Conservation (phyloP, 306 rosid genomes). For the Ammopiptanthus mongolicus region DNA sequence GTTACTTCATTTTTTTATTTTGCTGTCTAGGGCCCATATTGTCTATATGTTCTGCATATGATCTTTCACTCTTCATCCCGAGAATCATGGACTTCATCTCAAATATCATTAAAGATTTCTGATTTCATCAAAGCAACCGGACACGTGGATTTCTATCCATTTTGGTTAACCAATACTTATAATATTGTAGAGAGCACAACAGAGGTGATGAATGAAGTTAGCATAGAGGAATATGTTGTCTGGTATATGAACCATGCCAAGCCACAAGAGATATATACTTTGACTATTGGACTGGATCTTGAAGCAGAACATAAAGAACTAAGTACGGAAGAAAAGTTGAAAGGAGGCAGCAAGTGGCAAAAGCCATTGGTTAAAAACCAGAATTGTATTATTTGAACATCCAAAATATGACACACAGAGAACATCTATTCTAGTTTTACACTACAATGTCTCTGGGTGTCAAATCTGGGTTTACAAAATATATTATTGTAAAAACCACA, state of each 20-base stretch:
- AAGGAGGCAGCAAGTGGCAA: neutral
- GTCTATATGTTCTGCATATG: conserved; percentile 3
- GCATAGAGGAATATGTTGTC: neutral
- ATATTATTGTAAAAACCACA: neutral
- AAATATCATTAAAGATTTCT: neutral
- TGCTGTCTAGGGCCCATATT: neutral
- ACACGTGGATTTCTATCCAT: conserved; percentile 28
- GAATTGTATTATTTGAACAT: neutral
- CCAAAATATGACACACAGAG: neutral
- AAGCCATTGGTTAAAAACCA: neutral
- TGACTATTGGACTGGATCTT: neutral
- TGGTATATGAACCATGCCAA: neutral
- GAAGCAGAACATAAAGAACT: neutral
- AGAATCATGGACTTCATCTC: conserved; percentile 17
- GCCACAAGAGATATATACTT: neutral
- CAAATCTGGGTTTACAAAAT: neutral
- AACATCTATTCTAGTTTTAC: neutral
- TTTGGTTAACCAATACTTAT: neutral
- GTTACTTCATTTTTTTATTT: neutral
- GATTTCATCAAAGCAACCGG: conserved; percentile 7
- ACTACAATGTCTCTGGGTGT: neutral
- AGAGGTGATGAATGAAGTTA: neutral
- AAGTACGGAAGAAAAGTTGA: neutral
- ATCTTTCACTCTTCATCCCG: conserved; percentile 5
- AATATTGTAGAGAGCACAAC: neutral